Percentiles rank a stretch among this genome's conserved stretches.
Evolutionary conservation across 306 rosid species (phyloP).

Genomic region (Hippophae tibetana): DNA sequence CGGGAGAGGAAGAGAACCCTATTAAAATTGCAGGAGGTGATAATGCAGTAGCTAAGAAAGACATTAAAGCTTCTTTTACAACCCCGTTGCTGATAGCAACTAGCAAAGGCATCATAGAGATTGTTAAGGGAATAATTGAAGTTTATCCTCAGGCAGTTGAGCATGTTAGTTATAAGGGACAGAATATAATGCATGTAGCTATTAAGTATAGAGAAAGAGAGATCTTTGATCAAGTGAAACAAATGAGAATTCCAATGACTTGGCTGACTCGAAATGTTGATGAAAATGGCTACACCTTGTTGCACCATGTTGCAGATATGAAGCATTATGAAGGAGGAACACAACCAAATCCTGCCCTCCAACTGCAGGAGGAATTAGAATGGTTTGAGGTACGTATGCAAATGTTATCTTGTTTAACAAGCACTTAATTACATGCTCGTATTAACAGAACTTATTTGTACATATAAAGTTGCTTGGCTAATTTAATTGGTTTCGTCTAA

Average conservation of each 20-base stretch:
- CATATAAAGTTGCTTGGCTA: no score
- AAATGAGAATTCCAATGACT: not conserved
- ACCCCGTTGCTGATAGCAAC: conserved; percentile 42
- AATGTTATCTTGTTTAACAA: no score
- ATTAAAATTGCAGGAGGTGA: no score
- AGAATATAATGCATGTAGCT: conserved; percentile 20
- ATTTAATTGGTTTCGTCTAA: no score
- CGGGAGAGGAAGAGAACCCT: no score
- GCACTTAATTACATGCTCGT: no score
- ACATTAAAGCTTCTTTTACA: not conserved
- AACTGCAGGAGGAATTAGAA: not conserved
- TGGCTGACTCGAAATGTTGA: not conserved
- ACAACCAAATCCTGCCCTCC: not conserved
- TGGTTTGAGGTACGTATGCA: not conserved
- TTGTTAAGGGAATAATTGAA: conserved; percentile 24
- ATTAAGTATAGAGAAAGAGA: conserved; percentile 21
- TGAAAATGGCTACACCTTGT: conserved; percentile 5
- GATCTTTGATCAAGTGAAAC: conserved; percentile 3
- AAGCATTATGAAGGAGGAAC: not conserved
- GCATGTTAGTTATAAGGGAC: not conserved
- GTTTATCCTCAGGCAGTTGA: conserved; percentile 12
- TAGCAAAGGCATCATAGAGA: conserved; percentile 29
- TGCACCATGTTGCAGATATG: conserved; percentile 10
- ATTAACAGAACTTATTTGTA: no score
- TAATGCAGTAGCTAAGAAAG: not conserved